Base-by-base conservation (phyloP, 306 rosid species). In the Trifolium fragiferum region DNA sequence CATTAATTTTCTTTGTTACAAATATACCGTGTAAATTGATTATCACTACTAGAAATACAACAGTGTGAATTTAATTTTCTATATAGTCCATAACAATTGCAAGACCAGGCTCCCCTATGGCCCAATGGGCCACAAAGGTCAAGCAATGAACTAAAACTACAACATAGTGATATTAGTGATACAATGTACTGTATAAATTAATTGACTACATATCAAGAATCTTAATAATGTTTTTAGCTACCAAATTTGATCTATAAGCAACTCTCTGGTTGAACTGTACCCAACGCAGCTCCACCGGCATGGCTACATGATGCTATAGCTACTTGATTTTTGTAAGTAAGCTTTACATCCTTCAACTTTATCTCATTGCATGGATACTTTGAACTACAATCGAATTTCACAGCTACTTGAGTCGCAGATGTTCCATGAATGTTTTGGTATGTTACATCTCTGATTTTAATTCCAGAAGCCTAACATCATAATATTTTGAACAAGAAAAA, bases 351-450 rank as follows among this genome's bases (percentile, higher is more conserved):
- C 50, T 89, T 64, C 61, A 89, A 12, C 61, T 8, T 75, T 20
- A 89, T 79, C 0, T 79, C 78, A 0, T 33, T 81, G 76, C 93
- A 86, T 41, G 90, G 93, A 20, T 79, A 43, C 75, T 33, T 59
- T 0, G 85, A 80, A 73, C 93, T 86, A 33, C 93, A 89, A n/a
- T 86, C 89, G n/a, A 89, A 81, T 59, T 72, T 86, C 50, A 89
- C 73, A 0, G 88, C 91, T 7, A 89, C 83, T 2, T 68, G 65
- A 2, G 90, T 84, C 1, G 89, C 84, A 0, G 90, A 89, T 58
- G 89, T 79, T 86, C 75, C 75, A 9, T 53, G 75, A 70, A 70
- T 69, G 12, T 53, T 19, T 70, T 70, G 35, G 20, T 70, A 89
- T 2, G 84, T 72, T 0, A 89, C 85, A 73, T 84, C 86, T 10